Conservation (phyloP, 1,284 basidiomycete species). For the Chondrostereum purpureum region DNA sequence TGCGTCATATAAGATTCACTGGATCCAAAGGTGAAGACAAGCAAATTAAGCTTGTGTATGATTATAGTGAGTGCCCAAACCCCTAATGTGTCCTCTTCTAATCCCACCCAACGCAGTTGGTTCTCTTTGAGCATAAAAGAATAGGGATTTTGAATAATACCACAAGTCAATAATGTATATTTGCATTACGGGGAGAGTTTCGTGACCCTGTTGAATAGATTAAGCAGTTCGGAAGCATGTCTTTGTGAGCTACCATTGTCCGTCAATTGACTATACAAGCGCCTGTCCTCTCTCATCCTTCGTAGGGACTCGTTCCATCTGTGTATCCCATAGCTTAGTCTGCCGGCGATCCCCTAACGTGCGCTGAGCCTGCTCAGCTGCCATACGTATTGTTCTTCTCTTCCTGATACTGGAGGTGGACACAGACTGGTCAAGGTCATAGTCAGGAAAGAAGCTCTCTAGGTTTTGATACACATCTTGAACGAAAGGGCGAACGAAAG, state of each 20-base stretch:
- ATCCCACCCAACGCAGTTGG: too few species aligned
- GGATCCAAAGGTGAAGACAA: slow-evolving; percentile 56
- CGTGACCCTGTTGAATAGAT: too few species aligned
- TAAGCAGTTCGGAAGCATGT: too few species aligned
- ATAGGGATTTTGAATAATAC: too few species aligned
- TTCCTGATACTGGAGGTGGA: slow-evolving; percentile 15
- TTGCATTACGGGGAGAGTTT: too few species aligned
- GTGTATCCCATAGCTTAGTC: slow-evolving; percentile 87
- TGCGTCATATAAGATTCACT: slow-evolving; percentile 59
- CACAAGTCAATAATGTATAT: too few species aligned
- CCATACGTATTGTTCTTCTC: slow-evolving; percentile 77
- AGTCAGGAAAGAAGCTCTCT: slow-evolving; percentile 85
- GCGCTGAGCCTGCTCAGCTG: slow-evolving; percentile 60
- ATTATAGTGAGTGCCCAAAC: slow-evolving; percentile 36
- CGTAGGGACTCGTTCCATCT: slow-evolving; percentile 56
- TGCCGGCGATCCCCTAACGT: slow-evolving; percentile 30
- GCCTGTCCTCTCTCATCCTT: neutral
- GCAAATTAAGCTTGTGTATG: slow-evolving; percentile 54
- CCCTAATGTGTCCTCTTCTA: neutral
- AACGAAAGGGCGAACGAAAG: slow-evolving; percentile 75
- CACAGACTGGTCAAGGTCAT: slow-evolving; percentile 86
- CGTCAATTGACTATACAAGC: too few species aligned
- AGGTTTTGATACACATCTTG: slow-evolving; percentile 84
- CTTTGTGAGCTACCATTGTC: too few species aligned
- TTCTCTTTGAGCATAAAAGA: too few species aligned